Base-by-base conservation (phyloP, 2,329 filamentous ascomycete genomes). In the Neocucurbitaria cava region DNA sequence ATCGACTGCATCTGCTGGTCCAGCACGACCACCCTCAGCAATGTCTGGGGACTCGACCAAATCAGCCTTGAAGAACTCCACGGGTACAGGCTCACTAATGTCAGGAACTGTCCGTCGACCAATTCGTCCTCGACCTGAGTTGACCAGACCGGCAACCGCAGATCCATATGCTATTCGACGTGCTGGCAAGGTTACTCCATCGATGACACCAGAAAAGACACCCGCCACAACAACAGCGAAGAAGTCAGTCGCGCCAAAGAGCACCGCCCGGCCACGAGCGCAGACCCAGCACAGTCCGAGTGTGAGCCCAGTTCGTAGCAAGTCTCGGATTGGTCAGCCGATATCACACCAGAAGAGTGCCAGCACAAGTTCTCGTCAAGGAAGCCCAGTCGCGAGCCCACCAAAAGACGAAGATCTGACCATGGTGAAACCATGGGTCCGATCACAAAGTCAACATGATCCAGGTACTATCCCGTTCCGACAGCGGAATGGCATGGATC, bases 101-200 rank as follows among this genome's bases (percentile, higher is more conserved):
- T 83, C 85, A 40, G 86, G 85, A 15, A 85, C 86, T 20, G 82
- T 87, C 59, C 80, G 86, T 45, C 82, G 82, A 48, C 82, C 73
- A 3, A 68, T 71, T 26, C 71, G 71, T 24, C 54, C 80, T 20
- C 72, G 78, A 58, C 79, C 80, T 23, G 80, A 83, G 51, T 62
- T 81, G 17, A 68, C 74, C 59, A 73, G 82, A 46, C 82, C 83
- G 21, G 81, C 80, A 31, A 84, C 82, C 11, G 82, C 84, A 26
- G 83, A 85, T 61, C 83, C 83, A 11, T 84, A 83, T 65, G 79
- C 72, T 17, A 61, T 65, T 18, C 71, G 75, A 36, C 69, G 69
- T 31, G 64, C 68, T 66, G 58, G 72, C 21, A 79, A 77, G n/a
- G 75, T 75, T 30, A 81, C 79, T 13, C 80, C 81, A n/a, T 77